Conservation (phyloP, 176 grass and related monocot genomes). For the Musa itinerans region DNA sequence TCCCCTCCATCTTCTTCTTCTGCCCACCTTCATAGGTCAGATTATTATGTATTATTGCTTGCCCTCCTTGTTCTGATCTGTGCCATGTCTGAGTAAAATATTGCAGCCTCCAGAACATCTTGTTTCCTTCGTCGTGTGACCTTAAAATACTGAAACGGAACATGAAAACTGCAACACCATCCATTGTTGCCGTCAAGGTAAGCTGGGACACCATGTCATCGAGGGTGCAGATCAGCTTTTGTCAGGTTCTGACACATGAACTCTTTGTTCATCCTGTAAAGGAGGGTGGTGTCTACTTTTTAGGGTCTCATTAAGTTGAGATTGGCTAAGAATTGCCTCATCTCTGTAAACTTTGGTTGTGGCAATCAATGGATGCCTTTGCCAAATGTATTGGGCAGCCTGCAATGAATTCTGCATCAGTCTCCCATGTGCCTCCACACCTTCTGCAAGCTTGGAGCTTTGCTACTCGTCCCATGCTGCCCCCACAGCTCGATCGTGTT, state of each 20-base stretch:
- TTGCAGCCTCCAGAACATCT: neutral
- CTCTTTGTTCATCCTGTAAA: neutral
- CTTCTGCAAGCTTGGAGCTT: neutral
- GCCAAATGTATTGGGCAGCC: neutral
- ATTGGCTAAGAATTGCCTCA: neutral
- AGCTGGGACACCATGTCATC: neutral
- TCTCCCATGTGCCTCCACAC: conserved; percentile 3
- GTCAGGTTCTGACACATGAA: neutral
- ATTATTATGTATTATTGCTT: neutral
- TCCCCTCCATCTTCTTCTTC: neutral
- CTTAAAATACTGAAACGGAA: neutral
- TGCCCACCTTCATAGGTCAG: neutral
- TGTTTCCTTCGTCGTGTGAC: neutral
- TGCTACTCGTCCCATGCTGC: neutral
- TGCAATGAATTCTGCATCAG: conserved; percentile 2
- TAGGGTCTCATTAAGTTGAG: neutral
- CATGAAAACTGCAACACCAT: neutral
- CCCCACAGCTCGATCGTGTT: neutral
- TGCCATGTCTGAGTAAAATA: neutral
- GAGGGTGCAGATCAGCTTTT: too few species aligned
- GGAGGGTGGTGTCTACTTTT: neutral
- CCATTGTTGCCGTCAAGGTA: neutral
- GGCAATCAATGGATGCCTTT: neutral
- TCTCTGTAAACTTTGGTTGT: neutral
- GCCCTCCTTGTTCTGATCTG: neutral